Evolutionary conservation across 1,284 basidiomycete genomes (phyloP).

Genomic region (Paramarasmius palmivorus): DNA sequence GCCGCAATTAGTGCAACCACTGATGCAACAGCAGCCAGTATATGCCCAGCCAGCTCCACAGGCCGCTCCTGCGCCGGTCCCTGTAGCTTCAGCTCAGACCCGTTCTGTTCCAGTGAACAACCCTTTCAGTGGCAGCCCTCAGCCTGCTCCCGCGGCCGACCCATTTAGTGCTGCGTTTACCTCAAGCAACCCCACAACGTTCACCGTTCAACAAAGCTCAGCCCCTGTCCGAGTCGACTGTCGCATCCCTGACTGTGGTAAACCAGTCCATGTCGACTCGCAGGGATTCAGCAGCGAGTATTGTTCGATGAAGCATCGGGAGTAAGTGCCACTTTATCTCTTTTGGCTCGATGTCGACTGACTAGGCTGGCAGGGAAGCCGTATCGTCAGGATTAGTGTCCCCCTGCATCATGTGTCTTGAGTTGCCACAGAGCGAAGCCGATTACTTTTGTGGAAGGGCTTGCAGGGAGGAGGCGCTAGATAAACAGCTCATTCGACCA

Average conservation of each 20-base stretch:
- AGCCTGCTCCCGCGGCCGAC: no score
- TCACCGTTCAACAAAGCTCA: constrained; percentile 1
- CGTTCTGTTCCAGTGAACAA: no score
- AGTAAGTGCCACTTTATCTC: constrained; percentile 35
- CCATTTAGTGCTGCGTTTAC: no score
- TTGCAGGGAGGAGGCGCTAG: constrained; percentile 51
- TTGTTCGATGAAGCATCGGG: constrained; percentile 51
- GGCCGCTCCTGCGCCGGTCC: not conserved
- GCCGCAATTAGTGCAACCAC: not conserved
- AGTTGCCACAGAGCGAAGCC: constrained; percentile 46
- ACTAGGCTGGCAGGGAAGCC: constrained; percentile 39
- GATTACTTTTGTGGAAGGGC: constrained; percentile 53
- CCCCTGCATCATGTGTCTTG: constrained; percentile 54
- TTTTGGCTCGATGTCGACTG: constrained; percentile 1
- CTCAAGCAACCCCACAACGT: not conserved
- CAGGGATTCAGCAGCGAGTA: constrained; percentile 47
- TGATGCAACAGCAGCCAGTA: not conserved
- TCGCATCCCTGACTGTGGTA: constrained; percentile 49
- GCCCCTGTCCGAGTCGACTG: constrained; percentile 32
- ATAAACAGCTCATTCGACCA: constrained; percentile 26
- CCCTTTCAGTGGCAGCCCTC: no score
- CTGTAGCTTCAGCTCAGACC: no score
- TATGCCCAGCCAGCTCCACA: not conserved
- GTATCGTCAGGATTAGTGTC: constrained; percentile 43
- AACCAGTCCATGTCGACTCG: constrained; percentile 48